These are phyloP conservation scores for Phytophthora sojae DNA, from an alignment of 352 stramenopile species.

Conservation along the genomic window DNA sequence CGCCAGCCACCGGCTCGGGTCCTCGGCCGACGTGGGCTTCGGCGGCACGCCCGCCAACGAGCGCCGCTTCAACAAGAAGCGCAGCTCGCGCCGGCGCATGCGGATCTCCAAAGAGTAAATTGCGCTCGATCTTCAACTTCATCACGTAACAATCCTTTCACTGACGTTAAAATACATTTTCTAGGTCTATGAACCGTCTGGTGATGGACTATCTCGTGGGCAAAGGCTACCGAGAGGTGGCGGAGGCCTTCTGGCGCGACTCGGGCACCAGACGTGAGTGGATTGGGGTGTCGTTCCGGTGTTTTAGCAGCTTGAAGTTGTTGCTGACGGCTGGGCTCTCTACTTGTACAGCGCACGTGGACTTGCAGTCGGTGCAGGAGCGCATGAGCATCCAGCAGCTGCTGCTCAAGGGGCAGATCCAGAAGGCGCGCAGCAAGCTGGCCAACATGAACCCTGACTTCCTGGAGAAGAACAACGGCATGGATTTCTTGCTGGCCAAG, in stretches of 20 bases:
- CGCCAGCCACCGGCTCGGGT: slow-evolving; percentile 25
- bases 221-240: slow-evolving; percentile 80
- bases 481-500: slow-evolving; percentile 83
- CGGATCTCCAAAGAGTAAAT: slow-evolving; percentile 75
- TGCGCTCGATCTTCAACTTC: slow-evolving; percentile 14
- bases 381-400: slow-evolving; percentile 78
- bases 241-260: slow-evolving; percentile 77
- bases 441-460: slow-evolving; percentile 65
- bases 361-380: slow-evolving; percentile 78
- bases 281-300: background rate
- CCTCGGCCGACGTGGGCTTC: slow-evolving; percentile 21
- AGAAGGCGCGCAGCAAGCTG: slow-evolving; percentile 66
- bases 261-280: slow-evolving; percentile 75
- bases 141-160: background rate
- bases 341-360: slow-evolving; percentile 56
- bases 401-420: slow-evolving; percentile 67
- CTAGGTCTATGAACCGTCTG: slow-evolving; percentile 78
- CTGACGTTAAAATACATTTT: slow-evolving; percentile 14
- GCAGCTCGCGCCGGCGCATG: slow-evolving; percentile 46
- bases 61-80: slow-evolving; percentile 39
- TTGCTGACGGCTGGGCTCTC: slow-evolving; percentile 1
- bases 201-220: slow-evolving; percentile 88
- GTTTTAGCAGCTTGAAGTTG: slow-evolving; percentile 22
- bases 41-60: slow-evolving; percentile 18
- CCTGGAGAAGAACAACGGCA: slow-evolving; percentile 60